Evolutionary conservation across 2,329 filamentous ascomycete genomes (phyloP), one percentile per base, ranked within the genome.

Genomic region (Diaporthe sp.): DNA sequence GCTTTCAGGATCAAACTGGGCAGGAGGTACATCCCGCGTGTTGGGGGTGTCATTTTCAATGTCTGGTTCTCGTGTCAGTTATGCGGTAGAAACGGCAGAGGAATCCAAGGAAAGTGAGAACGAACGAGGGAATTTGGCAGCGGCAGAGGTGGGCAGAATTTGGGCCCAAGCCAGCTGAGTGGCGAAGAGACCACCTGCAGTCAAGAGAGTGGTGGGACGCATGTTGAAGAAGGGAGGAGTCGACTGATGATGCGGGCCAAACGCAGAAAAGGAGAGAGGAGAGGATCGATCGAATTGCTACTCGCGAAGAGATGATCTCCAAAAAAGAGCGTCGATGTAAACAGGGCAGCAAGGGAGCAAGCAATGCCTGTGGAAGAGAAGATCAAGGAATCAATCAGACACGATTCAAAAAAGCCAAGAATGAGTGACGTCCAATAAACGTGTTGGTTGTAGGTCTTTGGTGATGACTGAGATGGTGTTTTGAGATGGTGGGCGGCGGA

Each of bases 391-490:
- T 73, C 60, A 57, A 71, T 44, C 68, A 72, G 75, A 71, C 73
- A 76, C 77, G 70, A 76, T 77, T 63, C 77, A 77, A 78, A 75
- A 77, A 76, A 60, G 49, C 63, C 70, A 51, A 70, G 71, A 78
- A 74, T 60, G 74, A 75, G 75, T 71, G 76, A 75, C 76, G 75
- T 76, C 74, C 76, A 76, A 76, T 78, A 79, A 79, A 77, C 76
- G 76, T 73, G 71, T 60, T 76, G 67, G 65, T 76, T 72, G 72
- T 77, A 75, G 74, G 73, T 67, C 61, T 71, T 65, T 55, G 67
- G 63, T 75, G 75, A 71, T 70, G 72, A 74, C 70, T 55, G 61
- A 63, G 55, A 63, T 71, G 65, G 49, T 75, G 73, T 65, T 75
- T 61, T 55, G 63, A 53, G 53, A 63, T 58, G 72, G 58, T 51